Conservation (phyloP, 371 early-diverging fungal genomes). For the Paramicrosporidium saccamoebae region DNA sequence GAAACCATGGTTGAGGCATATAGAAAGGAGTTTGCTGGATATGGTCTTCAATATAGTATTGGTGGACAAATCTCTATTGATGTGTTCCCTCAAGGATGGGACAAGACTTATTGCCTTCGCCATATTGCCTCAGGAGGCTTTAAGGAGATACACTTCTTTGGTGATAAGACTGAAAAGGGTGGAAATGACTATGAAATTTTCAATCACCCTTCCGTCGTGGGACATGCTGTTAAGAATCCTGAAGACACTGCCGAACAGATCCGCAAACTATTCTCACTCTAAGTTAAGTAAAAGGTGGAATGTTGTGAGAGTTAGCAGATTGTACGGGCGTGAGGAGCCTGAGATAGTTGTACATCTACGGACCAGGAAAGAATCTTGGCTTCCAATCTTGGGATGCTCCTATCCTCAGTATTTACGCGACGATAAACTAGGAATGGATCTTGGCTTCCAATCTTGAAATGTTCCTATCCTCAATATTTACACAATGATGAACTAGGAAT, state of each 20-base stretch:
- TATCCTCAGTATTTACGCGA: too few species aligned
- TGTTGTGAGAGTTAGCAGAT: too few species aligned
- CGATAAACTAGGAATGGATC: too few species aligned
- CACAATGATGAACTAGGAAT: too few species aligned
- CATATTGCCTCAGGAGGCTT: slow-evolving; percentile 69
- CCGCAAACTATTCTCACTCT: slow-evolving; percentile 47
- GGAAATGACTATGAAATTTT: slow-evolving; percentile 99
- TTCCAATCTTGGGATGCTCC: too few species aligned
- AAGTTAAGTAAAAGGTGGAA: too few species aligned
- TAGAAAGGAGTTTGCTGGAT: slow-evolving; percentile 52
- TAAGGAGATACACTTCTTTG: slow-evolving; percentile 88
- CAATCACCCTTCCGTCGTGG: slow-evolving; percentile 36
- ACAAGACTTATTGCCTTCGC: slow-evolving; percentile 92
- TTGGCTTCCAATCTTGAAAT: too few species aligned
- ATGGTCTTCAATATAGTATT: slow-evolving; percentile 75
- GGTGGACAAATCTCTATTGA: slow-evolving; percentile 99
- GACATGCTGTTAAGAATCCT: slow-evolving; percentile 63
- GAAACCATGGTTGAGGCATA: slow-evolving; percentile 54
- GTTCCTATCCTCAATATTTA: too few species aligned
- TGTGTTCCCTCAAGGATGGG: slow-evolving; percentile 98
- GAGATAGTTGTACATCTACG: too few species aligned
- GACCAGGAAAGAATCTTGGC: too few species aligned
- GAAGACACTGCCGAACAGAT: slow-evolving; percentile 63
- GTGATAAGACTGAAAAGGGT: slow-evolving; percentile 88
- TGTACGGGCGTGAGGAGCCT: too few species aligned